Percentiles rank a stretch among this genome's conserved stretches.
Conservation (phyloP, 148 eudicot species). For the Tetragonia tetragonoides region DNA sequence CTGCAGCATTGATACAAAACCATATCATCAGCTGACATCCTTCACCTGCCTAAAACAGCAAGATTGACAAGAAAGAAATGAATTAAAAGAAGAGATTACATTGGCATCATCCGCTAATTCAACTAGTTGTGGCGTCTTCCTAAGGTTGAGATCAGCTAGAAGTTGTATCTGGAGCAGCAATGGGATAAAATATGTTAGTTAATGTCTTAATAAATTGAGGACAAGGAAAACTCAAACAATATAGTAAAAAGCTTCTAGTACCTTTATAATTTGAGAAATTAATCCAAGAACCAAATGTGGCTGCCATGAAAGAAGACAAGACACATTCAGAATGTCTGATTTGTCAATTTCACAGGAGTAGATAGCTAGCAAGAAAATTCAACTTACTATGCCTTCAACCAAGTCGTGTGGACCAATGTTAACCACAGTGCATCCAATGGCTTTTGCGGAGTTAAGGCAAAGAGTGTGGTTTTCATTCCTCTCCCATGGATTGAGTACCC, state of each 20-base stretch:
- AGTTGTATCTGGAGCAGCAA: conserved; percentile 68
- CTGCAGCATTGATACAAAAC: conserved; percentile 35
- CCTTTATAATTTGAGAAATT: conserved; percentile 96
- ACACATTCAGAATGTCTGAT: not conserved
- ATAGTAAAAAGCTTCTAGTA: conserved; percentile 16
- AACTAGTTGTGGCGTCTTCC: conserved; percentile 89
- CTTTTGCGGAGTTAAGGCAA: conserved; percentile 97
- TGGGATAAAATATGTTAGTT: conserved; percentile 6
- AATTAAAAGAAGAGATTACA: conserved; percentile 34
- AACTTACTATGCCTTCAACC: conserved; percentile 95
- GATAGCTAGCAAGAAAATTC: conserved; percentile 11
- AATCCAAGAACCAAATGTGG: conserved; percentile 89
- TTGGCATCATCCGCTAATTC: conserved; percentile 81
- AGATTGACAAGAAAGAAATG: not conserved
- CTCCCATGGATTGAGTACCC: conserved; percentile 91
- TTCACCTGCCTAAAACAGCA: not conserved
- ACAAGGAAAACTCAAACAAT: not conserved
- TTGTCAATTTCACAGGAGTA: not conserved
- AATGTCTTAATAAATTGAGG: not conserved
- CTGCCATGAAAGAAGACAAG: conserved; percentile 40
- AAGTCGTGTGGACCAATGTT: conserved; percentile 96
- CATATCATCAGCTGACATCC: conserved; percentile 14
- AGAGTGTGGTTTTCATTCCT: conserved; percentile 97
- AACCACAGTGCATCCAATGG: conserved; percentile 97
- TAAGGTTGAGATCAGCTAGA: conserved; percentile 86